phyloP scores from a whole-genome alignment of 2,329 filamentous ascomycete species.

The Ascochyta koolunga region DNA sequence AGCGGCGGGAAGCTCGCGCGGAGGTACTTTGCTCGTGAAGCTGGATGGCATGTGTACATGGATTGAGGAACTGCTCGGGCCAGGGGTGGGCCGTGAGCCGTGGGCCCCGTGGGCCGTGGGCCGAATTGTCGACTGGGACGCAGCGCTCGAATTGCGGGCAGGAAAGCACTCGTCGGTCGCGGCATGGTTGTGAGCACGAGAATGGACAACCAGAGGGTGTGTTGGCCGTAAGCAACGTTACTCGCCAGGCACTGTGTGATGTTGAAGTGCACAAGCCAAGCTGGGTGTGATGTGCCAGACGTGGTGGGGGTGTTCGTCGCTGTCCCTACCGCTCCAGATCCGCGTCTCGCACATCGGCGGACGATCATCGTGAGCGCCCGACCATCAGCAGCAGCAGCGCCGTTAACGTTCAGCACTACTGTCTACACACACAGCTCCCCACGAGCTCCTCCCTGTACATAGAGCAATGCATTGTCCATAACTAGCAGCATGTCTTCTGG shows the following conservation, averaged over 20 bases:
- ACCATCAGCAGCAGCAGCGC: conserved; percentile 31
- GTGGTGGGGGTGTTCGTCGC: conserved; percentile 27
- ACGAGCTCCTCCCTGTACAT: conserved; percentile 40
- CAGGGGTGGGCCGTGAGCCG: conserved; percentile 4
- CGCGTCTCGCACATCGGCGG: conserved; percentile 25
- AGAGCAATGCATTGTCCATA: conserved; percentile 49
- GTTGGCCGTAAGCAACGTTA: conserved; percentile 3
- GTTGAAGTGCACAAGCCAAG: conserved; percentile 7
- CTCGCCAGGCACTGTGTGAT: conserved; percentile 8
- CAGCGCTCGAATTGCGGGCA: conserved; percentile 8
- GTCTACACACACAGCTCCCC: conserved; percentile 28
- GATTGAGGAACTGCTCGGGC: conserved; percentile 52
- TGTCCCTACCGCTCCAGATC: conserved; percentile 30
- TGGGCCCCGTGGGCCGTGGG: background rate
- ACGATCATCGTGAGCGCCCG: conserved; percentile 19
- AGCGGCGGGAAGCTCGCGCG: conserved; percentile 64
- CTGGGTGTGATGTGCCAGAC: conserved; percentile 7
- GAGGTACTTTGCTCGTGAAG: conserved; percentile 61
- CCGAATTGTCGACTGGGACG: background rate
- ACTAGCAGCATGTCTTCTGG: conserved; percentile 46
- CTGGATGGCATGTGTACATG: conserved; percentile 66
- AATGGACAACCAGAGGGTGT: background rate
- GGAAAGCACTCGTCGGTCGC: background rate
- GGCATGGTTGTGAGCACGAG: background rate
- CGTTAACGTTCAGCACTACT: conserved; percentile 12